Evolutionary conservation across 345 rosid genomes (phyloP).

Genomic region (Salix viminalis): DNA sequence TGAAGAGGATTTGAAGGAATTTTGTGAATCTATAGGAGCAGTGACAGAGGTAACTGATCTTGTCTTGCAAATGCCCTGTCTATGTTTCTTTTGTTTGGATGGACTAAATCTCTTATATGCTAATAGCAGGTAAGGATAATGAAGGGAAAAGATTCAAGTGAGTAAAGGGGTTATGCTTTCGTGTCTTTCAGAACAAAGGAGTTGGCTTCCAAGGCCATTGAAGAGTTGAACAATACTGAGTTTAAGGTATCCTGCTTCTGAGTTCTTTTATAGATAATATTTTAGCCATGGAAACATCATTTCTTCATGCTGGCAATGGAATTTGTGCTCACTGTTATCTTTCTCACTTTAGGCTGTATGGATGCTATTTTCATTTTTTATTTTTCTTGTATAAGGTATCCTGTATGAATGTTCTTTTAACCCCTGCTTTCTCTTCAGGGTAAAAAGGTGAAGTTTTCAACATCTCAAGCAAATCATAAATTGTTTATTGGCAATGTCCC

Average conservation of each 20-base stretch:
- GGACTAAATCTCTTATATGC: neutral
- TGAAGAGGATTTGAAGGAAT: slow-evolving; percentile 22
- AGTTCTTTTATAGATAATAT: neutral
- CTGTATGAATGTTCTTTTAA: neutral
- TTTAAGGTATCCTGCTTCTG: slow-evolving; percentile 18
- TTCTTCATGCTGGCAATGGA: slow-evolving; percentile 6
- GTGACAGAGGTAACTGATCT: slow-evolving; percentile 22
- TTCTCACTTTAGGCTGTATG: neutral
- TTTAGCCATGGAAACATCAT: neutral
- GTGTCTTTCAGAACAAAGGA: slow-evolving; percentile 29
- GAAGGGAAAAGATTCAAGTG: slow-evolving; percentile 30
- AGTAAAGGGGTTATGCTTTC: slow-evolving; percentile 30
- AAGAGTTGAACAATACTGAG: slow-evolving; percentile 27
- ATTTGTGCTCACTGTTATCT: neutral
- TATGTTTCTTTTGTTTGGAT: neutral
- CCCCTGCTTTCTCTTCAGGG: slow-evolving; percentile 10
- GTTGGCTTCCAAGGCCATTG: slow-evolving; percentile 31
- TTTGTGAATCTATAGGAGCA: slow-evolving; percentile 31
- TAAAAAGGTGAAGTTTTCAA: slow-evolving; percentile 21
- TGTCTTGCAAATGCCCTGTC: neutral
- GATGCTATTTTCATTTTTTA: neutral
- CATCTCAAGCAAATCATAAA: slow-evolving; percentile 25
- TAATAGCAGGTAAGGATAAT: slow-evolving; percentile 27
- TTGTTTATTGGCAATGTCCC: slow-evolving; percentile 32
- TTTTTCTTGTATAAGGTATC: neutral